Conservation (phyloP, 805 yeast genomes). For the Saccharomycopsis selenospora region DNA sequence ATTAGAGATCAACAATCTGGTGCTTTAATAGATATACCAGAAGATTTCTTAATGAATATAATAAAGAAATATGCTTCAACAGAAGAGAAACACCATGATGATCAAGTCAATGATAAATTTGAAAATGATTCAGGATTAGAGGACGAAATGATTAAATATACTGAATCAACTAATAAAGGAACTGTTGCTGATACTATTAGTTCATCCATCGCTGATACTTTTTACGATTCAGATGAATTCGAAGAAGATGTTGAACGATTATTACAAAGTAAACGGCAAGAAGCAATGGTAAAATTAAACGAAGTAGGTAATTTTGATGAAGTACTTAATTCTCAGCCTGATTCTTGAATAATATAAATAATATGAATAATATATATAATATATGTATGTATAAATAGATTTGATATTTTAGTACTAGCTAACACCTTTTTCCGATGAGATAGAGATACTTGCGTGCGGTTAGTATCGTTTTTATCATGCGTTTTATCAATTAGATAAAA, state of each 20-base stretch:
- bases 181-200: background rate
- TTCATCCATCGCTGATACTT: background rate
- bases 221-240: constrained; percentile 2
- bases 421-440: too few species aligned
- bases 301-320: background rate
- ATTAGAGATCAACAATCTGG: background rate
- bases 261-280: background rate
- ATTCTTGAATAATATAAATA: background rate
- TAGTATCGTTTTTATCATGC: too few species aligned
- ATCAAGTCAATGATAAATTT: too few species aligned
- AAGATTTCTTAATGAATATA: background rate
- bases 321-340: background rate
- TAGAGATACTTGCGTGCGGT: too few species aligned
- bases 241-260: background rate
- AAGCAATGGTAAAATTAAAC: background rate
- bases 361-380: background rate
- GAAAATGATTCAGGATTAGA: background rate
- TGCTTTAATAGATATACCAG: background rate
- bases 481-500: too few species aligned
- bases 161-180: background rate
- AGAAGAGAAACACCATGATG: background rate
- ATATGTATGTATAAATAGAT: background rate
- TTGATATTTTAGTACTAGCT: too few species aligned
- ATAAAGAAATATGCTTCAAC: background rate
- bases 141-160: background rate